Percentiles rank a stretch among this genome's conserved stretches.
phyloP scores from a whole-genome alignment of 495 filamentous ascomycete species.

The Aspergillus taichungensis region DNA sequence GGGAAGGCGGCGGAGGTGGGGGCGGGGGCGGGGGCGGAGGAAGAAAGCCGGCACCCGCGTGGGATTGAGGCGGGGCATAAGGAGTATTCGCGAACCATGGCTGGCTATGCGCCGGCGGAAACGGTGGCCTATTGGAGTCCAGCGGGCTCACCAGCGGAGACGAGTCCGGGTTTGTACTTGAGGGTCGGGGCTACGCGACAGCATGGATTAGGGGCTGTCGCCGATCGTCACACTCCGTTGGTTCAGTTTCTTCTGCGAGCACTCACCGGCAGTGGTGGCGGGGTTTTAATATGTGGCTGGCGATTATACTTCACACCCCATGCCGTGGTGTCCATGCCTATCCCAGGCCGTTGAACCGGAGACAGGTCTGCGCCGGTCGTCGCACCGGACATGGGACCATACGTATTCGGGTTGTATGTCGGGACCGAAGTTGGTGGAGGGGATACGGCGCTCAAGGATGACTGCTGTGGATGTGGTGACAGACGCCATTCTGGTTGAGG shows the following conservation, averaged over 20 bases:
- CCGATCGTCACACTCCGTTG: neutral
- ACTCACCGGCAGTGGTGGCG: conserved; percentile 43
- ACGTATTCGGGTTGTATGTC: conserved; percentile 32
- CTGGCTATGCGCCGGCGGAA: conserved; percentile 11
- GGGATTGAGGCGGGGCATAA: conserved; percentile 11
- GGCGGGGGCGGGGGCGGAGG: conserved; percentile 24
- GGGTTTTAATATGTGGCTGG: conserved; percentile 20
- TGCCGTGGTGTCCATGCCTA: conserved; percentile 24
- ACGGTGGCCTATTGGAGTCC: conserved; percentile 8
- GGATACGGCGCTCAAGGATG: conserved; percentile 9
- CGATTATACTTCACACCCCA: conserved; percentile 42
- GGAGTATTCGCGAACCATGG: conserved; percentile 17
- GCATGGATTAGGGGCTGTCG: neutral
- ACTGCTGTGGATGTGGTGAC: conserved; percentile 13
- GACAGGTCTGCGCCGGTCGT: conserved; percentile 13
- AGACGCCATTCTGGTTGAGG: conserved; percentile 40
- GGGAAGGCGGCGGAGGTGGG: conserved; percentile 24
- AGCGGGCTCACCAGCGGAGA: neutral
- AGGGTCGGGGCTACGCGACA: conserved; percentile 29
- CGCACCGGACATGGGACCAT: conserved; percentile 27
- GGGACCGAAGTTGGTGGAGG: conserved; percentile 14
- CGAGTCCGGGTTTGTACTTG: conserved; percentile 23
- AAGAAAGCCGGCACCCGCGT: conserved; percentile 7
- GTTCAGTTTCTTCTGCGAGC: neutral
- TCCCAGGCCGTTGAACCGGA: conserved; percentile 9